Evolutionary conservation across 2,329 filamentous ascomycete species (phyloP), one percentile per base, ranked within the genome.

Genomic region (Clathrospora elynae): DNA sequence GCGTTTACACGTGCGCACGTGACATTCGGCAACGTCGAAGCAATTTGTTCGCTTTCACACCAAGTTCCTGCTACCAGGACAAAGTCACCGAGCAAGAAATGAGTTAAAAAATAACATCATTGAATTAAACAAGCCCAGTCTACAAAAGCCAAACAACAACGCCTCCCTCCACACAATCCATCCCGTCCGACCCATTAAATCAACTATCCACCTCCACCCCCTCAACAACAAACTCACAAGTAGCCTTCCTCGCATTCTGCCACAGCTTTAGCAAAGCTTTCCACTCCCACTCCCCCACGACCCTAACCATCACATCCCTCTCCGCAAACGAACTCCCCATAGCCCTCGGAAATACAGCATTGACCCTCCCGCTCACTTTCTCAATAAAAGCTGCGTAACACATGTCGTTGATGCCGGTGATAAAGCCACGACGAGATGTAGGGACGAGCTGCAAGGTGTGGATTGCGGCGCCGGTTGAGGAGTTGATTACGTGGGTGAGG

Each of bases 211-310:
- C 29, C 20, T 24, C 25, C 18, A n/a, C 17, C 7, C 17, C 20
- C 39, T 25, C 25, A 12, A 36, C 33, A 16, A 36, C 33, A 24
- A 42, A 32, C 23, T 39, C 41, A 24, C 29, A 14, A 11, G 35
- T 44, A 28, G 12, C 16, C 22, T 6, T 11, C 34, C 35, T n/a
- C 7, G 17, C 19, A 30, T 29, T 36, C 13, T 42, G 33, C 32
- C 33, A 35, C 5, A 12, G 18, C 6, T 32, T 13, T 19, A 42
- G 11, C 13, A 36, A 25, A 20, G 32, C 26, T 20, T 12, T 30
- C 25, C 32, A 42, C 7, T 10, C 4, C 11, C 12, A 20, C 20
- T 36, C 40, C 7, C n/a, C 3, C 2, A 2, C 8, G 5, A 42
- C 5, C 23, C 10, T 23, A 17, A 40, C n/a, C 17, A 26, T 26